phyloP scores from a whole-genome alignment of 2,329 filamentous ascomycete genomes.

The Thielaviopsis musarum region DNA sequence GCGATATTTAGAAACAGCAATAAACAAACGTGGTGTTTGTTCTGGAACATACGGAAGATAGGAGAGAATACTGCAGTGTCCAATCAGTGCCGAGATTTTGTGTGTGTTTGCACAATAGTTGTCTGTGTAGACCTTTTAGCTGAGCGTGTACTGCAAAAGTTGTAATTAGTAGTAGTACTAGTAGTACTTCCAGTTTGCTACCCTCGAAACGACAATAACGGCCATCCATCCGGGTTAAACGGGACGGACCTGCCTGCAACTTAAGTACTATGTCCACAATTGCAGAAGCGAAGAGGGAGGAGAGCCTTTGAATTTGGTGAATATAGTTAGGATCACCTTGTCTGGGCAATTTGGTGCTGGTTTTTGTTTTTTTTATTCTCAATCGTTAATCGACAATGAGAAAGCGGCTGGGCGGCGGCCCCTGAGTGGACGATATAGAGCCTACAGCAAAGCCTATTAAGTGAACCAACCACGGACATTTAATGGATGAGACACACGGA shows the following conservation, averaged over 20 bases:
- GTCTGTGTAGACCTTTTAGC: too few species aligned
- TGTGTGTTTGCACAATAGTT: not conserved
- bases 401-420: not conserved
- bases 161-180: too few species aligned
- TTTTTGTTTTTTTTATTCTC: not conserved
- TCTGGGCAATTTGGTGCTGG: not conserved
- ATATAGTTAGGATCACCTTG: not conserved
- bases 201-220: too few species aligned
- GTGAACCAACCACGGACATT: not conserved
- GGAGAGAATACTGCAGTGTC: not conserved
- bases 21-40: not conserved
- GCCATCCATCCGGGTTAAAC: not conserved
- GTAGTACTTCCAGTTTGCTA: too few species aligned
- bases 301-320: not conserved
- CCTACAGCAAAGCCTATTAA: not conserved
- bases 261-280: not conserved
- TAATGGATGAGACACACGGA: not conserved
- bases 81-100: not conserved
- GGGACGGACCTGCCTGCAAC: not conserved
- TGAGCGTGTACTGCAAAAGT: too few species aligned
- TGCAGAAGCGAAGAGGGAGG: not conserved
- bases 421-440: conserved; percentile 7
- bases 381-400: not conserved
- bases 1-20: not conserved
- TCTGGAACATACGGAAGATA: not conserved